These are phyloP conservation scores for Saccharum hybrid DNA, from an alignment of 202 grass and related monocot genomes.

Conservation along the genomic window DNA sequence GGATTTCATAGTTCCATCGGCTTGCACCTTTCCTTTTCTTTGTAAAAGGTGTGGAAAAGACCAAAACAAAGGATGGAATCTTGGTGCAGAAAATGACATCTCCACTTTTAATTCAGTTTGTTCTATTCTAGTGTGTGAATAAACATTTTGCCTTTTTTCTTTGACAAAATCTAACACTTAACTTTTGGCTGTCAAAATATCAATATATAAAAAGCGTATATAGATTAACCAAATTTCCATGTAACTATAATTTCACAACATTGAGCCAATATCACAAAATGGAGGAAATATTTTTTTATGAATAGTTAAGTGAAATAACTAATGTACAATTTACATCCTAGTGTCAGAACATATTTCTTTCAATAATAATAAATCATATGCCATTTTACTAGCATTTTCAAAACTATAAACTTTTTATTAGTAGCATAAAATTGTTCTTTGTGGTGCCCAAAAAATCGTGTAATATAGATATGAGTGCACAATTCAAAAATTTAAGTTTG, in stretches of 20 bases:
- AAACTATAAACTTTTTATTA: background rate
- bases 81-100: background rate
- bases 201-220: background rate
- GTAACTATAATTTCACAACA: background rate
- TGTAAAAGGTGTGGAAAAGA: background rate
- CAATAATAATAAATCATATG: background rate
- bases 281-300: background rate
- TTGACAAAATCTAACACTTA: background rate
- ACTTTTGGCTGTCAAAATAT: background rate
- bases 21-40: constrained; percentile 5
- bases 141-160: background rate
- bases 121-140: background rate
- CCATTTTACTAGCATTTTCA: background rate
- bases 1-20: constrained; percentile 9
- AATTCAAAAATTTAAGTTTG: background rate
- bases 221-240: background rate
- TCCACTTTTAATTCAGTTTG: background rate
- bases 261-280: background rate
- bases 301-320: background rate
- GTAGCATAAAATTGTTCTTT: background rate
- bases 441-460: background rate
- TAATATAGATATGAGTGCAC: background rate
- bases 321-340: background rate
- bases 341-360: background rate
- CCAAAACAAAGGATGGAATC: background rate